phyloP scores from a whole-genome alignment of 768 basidiomycete genomes.

The Lyophyllum semitale region DNA sequence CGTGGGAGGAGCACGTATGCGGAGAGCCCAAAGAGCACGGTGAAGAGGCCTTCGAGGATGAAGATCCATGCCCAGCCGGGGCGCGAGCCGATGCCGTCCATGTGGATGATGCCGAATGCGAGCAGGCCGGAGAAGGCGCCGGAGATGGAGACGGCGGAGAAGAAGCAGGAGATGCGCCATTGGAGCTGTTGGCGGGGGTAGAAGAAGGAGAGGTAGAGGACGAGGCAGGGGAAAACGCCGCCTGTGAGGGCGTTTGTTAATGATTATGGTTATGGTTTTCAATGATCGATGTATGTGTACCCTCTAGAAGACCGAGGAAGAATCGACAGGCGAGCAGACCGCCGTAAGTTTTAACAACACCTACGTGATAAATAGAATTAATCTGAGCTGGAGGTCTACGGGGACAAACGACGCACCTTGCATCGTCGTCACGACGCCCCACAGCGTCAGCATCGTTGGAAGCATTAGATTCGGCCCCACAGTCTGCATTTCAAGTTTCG shows the following conservation, averaged over 20 bases:
- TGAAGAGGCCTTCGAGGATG: conserved; percentile 68
- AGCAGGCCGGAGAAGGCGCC: conserved; percentile 73
- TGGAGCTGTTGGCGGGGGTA: conserved; percentile 53
- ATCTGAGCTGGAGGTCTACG: not conserved
- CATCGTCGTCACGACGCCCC: conserved; percentile 9
- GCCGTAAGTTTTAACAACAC: conserved; percentile 47
- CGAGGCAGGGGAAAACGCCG: conserved; percentile 58
- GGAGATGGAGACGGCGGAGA: conserved; percentile 55
- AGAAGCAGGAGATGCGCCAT: conserved; percentile 53
- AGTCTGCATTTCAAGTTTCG: not conserved
- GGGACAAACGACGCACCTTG: not conserved
- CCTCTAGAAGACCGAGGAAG: conserved; percentile 55
- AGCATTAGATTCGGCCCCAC: conserved; percentile 19
- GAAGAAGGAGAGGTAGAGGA: conserved; percentile 58
- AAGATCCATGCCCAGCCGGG: conserved; percentile 74
- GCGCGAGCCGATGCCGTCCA: conserved; percentile 55
- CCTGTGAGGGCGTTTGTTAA: conserved; percentile 27
- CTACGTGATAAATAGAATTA: conserved; percentile 20
- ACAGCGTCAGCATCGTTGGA: conserved; percentile 8
- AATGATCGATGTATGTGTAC: conserved; percentile 18
- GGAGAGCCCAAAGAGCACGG: conserved; percentile 53
- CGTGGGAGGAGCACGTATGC: conserved; percentile 52
- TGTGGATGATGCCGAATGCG: conserved; percentile 63
- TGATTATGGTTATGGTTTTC: not conserved
- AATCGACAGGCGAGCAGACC: conserved; percentile 51